Percentiles rank a stretch among this genome's conserved stretches.
Conservation (phyloP, 192 early-diverging fungal genomes). For the Coemansia sp. region DNA sequence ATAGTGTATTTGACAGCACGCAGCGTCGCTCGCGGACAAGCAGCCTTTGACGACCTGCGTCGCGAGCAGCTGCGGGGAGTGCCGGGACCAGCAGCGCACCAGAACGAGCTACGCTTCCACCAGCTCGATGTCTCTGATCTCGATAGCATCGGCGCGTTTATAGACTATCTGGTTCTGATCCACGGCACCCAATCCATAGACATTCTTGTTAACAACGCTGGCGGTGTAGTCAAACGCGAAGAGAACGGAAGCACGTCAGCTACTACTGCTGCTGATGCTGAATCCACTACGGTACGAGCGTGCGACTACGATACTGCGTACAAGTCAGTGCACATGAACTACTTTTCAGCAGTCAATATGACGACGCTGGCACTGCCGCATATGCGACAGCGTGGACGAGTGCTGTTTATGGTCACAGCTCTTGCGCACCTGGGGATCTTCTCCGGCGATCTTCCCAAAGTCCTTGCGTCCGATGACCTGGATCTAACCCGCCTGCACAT, state of each 20-base stretch:
- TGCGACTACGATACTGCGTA: constrained; percentile 38
- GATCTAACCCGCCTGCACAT: constrained; percentile 38
- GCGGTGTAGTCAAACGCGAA: constrained; percentile 27
- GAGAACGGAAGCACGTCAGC: not conserved
- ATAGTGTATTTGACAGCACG: constrained; percentile 52
- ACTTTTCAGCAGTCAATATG: constrained; percentile 41
- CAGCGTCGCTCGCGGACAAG: constrained; percentile 37
- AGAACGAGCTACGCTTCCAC: constrained; percentile 51
- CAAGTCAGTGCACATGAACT: constrained; percentile 39
- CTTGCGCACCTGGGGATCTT: constrained; percentile 53
- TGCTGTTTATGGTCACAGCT: constrained; percentile 48
- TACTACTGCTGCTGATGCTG: not conserved
- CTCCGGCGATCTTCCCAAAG: constrained; percentile 47
- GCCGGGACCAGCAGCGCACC: not conserved
- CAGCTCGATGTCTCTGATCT: constrained; percentile 44
- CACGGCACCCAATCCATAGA: constrained; percentile 49
- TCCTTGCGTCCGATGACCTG: constrained; percentile 41
- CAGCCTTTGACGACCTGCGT: constrained; percentile 43
- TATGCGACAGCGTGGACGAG: constrained; percentile 28
- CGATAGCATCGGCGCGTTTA: constrained; percentile 30
- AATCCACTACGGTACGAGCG: constrained; percentile 11
- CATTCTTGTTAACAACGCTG: constrained; percentile 50
- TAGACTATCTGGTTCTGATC: constrained; percentile 43
- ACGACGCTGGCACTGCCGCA: constrained; percentile 35
- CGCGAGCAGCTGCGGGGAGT: constrained; percentile 25